Percentiles rank a stretch among this genome's conserved stretches.
phyloP scores from a whole-genome alignment of 352 stramenopile species.

The Phytophthora rubi region DNA sequence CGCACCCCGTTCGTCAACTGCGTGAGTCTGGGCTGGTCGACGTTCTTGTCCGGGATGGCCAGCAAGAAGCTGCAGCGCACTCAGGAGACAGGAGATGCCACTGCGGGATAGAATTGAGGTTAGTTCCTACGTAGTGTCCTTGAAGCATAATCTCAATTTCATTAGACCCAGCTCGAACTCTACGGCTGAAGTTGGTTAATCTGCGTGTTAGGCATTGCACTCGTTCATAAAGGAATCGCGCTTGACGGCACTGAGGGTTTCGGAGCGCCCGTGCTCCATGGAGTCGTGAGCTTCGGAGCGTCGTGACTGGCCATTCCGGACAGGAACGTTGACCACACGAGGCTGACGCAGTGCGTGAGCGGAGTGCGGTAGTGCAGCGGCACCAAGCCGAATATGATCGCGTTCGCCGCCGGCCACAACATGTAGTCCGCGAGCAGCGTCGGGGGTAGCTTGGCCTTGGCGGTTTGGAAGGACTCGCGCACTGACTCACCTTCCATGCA shows the following conservation, averaged over 20 bases:
- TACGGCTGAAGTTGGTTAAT: not conserved
- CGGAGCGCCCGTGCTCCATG: conserved; percentile 6
- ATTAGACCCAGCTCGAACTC: conserved; percentile 1
- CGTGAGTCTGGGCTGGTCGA: conserved; percentile 58
- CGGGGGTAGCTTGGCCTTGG: conserved; percentile 38
- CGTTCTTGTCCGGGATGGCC: conserved; percentile 54
- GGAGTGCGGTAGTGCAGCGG: conserved; percentile 48
- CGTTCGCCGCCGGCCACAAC: conserved; percentile 46
- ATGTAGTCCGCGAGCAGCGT: conserved; percentile 50
- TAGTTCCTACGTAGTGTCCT: too few relatives aligned
- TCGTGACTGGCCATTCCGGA: conserved; percentile 42
- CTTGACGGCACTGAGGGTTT: conserved; percentile 23
- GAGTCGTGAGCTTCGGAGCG: conserved; percentile 15
- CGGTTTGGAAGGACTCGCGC: conserved; percentile 32
- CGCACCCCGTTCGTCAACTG: conserved; percentile 62
- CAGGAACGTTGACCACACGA: conserved; percentile 51
- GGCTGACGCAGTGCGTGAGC: conserved; percentile 43
- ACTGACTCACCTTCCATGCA: conserved; percentile 39
- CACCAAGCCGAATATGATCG: conserved; percentile 42
- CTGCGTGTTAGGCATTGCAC: not conserved
- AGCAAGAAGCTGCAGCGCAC: conserved; percentile 27
- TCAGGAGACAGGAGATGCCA: not conserved
- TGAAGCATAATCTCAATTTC: not conserved
- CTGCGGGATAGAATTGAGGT: not conserved
- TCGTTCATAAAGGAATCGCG: conserved; percentile 15